These are phyloP conservation scores for Cardiospermum halicacabum DNA, from an alignment of 345 rosid species.

Conservation along the genomic window DNA sequence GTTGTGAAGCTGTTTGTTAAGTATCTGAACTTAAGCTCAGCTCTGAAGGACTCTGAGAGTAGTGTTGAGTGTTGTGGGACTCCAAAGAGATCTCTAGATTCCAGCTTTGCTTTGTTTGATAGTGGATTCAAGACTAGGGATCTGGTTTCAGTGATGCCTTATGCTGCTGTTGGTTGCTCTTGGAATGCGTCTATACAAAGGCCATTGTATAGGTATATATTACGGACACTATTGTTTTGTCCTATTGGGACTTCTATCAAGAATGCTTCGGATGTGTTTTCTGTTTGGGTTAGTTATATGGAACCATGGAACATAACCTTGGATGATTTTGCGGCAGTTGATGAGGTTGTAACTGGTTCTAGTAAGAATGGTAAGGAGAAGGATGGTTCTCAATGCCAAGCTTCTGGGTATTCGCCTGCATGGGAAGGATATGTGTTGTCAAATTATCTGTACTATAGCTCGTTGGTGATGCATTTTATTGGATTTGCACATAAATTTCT, in stretches of 20 bases:
- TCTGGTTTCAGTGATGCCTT: conserved; percentile 25
- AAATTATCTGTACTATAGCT: conserved; percentile 83
- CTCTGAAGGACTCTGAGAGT: conserved; percentile 33
- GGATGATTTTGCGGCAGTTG: conserved; percentile 63
- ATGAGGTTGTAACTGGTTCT: conserved; percentile 37
- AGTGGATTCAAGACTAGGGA: conserved; percentile 32
- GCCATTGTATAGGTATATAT: conserved; percentile 68
- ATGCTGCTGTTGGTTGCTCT: conserved; percentile 36
- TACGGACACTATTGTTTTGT: conserved; percentile 79
- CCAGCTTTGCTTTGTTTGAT: conserved; percentile 25
- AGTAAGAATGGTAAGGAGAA: conserved; percentile 37
- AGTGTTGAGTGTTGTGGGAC: conserved; percentile 31
- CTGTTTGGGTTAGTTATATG: conserved; percentile 72
- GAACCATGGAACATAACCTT: conserved; percentile 71
- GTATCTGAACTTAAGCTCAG: conserved; percentile 69
- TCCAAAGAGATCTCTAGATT: conserved; percentile 38
- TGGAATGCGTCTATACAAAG: conserved; percentile 75
- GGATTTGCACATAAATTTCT: conserved; percentile 97
- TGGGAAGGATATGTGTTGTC: conserved; percentile 80
- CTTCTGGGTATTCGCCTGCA: conserved; percentile 42
- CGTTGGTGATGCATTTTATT: conserved; percentile 86
- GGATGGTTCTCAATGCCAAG: conserved; percentile 26
- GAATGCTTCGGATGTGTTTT: conserved; percentile 80
- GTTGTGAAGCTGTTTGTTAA: conserved; percentile 76
- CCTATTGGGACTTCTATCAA: conserved; percentile 66